Percentiles rank a stretch among this genome's conserved stretches.
Conservation (phyloP, 2,329 filamentous ascomycete species). For the Rosellinia necatrix region DNA sequence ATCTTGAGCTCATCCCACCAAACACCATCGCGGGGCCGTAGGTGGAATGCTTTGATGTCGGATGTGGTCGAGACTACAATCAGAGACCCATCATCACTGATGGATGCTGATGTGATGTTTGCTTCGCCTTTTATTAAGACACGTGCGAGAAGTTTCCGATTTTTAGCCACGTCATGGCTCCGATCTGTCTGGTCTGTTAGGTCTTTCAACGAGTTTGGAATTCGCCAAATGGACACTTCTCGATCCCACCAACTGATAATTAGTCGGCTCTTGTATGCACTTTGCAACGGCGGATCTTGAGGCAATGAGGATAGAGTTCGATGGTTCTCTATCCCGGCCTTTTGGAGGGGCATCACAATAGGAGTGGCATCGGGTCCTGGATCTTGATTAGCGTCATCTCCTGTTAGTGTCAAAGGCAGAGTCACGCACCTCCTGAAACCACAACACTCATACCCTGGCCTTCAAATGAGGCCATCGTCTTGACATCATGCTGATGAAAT, state of each 20-base stretch:
- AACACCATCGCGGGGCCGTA: conserved; percentile 58
- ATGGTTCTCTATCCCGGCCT: conserved; percentile 79
- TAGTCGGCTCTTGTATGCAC: conserved; percentile 73
- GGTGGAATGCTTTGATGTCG: conserved; percentile 77
- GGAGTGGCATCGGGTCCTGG: conserved; percentile 84
- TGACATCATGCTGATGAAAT: conserved; percentile 93
- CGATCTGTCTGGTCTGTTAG: conserved; percentile 49
- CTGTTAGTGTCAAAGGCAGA: background rate
- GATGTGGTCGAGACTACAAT: conserved; percentile 76
- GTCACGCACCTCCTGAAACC: conserved; percentile 79
- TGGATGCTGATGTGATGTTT: conserved; percentile 75
- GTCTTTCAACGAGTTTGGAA: conserved; percentile 52
- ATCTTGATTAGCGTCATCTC: conserved; percentile 38
- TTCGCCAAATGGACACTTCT: conserved; percentile 81
- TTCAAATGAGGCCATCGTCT: conserved; percentile 90
- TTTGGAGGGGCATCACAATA: conserved; percentile 77
- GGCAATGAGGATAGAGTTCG: conserved; percentile 82
- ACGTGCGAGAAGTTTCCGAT: conserved; percentile 69
- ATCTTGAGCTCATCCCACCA: conserved; percentile 68
- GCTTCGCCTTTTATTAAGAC: conserved; percentile 75
- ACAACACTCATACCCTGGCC: conserved; percentile 81
- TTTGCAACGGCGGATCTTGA: conserved; percentile 73
- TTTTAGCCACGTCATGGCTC: conserved; percentile 52
- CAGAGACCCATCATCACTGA: conserved; percentile 73
- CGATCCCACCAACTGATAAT: conserved; percentile 92